Conservation (phyloP, 164 flowering plant species). For the Stephania yunnanensis region DNA sequence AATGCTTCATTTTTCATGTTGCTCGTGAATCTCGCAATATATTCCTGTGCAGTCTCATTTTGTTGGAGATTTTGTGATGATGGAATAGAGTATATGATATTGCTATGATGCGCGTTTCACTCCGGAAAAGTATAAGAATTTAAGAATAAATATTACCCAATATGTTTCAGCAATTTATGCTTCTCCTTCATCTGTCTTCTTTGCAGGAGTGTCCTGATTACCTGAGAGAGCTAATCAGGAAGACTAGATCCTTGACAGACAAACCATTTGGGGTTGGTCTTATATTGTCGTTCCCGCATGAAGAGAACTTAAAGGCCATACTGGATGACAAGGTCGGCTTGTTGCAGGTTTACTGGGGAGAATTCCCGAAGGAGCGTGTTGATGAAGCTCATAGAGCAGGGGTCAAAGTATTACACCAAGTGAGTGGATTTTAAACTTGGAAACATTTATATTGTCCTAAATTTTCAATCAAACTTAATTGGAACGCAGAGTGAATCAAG, state of each 20-base stretch:
- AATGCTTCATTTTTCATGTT: no score
- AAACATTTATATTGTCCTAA: neutral
- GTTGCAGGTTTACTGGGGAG: constrained; percentile 86
- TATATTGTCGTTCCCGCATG: constrained; percentile 75
- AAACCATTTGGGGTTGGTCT: constrained; percentile 86
- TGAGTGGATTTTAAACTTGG: constrained; percentile 24
- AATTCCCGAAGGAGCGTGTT: constrained; percentile 59
- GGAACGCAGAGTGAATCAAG: neutral
- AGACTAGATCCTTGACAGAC: constrained; percentile 63
- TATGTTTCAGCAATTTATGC: neutral
- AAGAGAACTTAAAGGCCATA: constrained; percentile 62
- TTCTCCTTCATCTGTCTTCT: constrained; percentile 1
- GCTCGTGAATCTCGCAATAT: no score
- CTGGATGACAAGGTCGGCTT: constrained; percentile 74
- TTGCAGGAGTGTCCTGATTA: constrained; percentile 75
- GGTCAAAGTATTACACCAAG: constrained; percentile 82
- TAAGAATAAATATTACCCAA: no score
- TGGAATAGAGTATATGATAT: no score
- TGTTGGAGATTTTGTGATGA: no score
- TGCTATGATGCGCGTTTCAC: no score
- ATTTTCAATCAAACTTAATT: neutral
- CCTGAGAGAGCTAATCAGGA: constrained; percentile 64
- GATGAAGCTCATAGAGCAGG: constrained; percentile 70
- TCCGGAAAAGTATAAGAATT: no score
- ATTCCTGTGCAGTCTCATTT: no score